Percentiles rank a stretch among this genome's conserved stretches.
These are phyloP conservation scores for Saraca asoca DNA, from an alignment of 331 rosid species.

Conservation along the genomic window DNA sequence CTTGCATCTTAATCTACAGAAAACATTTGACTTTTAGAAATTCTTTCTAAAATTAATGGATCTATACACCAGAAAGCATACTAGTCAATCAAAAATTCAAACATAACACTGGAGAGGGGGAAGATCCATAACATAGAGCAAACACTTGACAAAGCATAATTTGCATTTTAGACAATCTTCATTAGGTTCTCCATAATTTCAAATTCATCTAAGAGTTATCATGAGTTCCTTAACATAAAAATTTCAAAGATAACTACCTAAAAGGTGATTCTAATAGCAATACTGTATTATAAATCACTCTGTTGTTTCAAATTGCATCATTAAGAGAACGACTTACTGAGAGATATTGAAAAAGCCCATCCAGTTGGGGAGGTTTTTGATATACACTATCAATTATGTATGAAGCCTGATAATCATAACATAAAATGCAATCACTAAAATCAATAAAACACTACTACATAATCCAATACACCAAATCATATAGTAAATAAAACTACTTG, in stretches of 20 bases:
- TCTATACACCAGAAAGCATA: constrained; percentile 2
- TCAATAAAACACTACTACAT: constrained; percentile 16
- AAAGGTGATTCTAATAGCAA: background rate
- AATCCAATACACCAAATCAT: constrained; percentile 23
- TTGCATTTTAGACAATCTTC: background rate
- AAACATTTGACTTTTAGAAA: background rate
- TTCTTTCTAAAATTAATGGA: constrained; percentile 5
- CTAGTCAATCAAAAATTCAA: background rate
- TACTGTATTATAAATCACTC: constrained; percentile 5
- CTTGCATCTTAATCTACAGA: constrained; percentile 6
- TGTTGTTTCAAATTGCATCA: constrained; percentile 23
- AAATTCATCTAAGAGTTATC: background rate
- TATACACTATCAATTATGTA: constrained; percentile 90
- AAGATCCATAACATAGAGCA: background rate
- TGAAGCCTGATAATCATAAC: constrained; percentile 60
- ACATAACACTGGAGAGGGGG: background rate
- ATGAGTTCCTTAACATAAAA: background rate
- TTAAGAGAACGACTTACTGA: constrained; percentile 56
- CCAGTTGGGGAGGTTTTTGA: constrained; percentile 82
- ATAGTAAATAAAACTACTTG: constrained; percentile 59
- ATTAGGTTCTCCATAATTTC: background rate
- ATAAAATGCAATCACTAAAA: constrained; percentile 33
- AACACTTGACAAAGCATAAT: background rate
- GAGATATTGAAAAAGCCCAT: constrained; percentile 91
- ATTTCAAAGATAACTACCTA: background rate